phyloP scores from a whole-genome alignment of 306 rosid species.

The Vigna unguiculata region DNA sequence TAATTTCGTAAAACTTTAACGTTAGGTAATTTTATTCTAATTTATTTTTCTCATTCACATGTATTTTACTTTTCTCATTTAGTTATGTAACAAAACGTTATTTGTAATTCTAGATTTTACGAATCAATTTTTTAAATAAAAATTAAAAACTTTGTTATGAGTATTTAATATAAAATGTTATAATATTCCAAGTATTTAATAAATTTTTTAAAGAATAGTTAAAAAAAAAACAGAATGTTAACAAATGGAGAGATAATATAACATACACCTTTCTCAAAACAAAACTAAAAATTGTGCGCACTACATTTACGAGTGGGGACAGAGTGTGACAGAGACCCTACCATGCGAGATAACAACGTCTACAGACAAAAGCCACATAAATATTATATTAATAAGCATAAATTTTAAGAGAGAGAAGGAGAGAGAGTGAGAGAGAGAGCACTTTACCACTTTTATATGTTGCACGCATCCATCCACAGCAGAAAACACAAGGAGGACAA shows the following conservation, averaged over 20 bases:
- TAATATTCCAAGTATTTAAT: neutral
- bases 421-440: conserved; percentile 43
- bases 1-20: too few species aligned
- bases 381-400: conserved; percentile 16
- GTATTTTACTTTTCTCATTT: too few species aligned
- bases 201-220: neutral
- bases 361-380: conserved; percentile 47
- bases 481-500: conserved; percentile 68
- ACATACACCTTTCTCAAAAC: conserved; percentile 1
- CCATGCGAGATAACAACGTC: conserved; percentile 50
- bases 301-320: conserved; percentile 49
- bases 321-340: conserved; percentile 50
- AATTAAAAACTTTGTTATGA: neutral
- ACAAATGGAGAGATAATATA: conserved; percentile 22
- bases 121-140: neutral
- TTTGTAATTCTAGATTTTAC: neutral
- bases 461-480: conserved; percentile 86
- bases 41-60: neutral
- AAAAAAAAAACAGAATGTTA: neutral
- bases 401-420: neutral
- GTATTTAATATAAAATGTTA: neutral
- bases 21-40: too few species aligned
- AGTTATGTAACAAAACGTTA: neutral
- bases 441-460: conserved; percentile 95
- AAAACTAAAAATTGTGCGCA: conserved; percentile 46